Evolutionary conservation across 768 basidiomycete genomes (phyloP), one percentile per base, ranked within the genome.

Genomic region (Antrodiella citrinella): DNA sequence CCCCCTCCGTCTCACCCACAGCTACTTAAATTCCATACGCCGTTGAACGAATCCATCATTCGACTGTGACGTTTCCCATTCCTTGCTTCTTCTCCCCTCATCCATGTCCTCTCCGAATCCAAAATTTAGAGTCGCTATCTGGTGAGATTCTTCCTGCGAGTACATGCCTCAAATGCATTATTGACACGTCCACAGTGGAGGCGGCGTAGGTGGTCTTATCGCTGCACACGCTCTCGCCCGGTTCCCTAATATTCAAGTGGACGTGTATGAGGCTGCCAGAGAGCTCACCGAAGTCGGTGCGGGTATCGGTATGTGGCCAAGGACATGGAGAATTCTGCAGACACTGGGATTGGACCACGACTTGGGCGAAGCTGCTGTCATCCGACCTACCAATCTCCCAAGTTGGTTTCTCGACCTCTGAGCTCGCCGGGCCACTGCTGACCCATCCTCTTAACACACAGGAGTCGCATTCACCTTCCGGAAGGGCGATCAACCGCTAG

Each of bases 401-500:
- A 58, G 66, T 64, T 26, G 13, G 69, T 66, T 11, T 25, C 4
- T 47, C 12, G 24, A 9, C 22, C 10, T 44, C n/a, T 19, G 40
- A 18, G 3, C 53, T 30, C 13, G 15, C 13, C 38, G 35, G n/a
- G n/a, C n/a, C n/a, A n/a, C n/a, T n/a, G n/a, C 18, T 42, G 35
- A 25, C 2, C 25, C 5, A 20, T 59, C 43, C 41, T 3, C 20
- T n/a, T n/a, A n/a, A n/a, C n/a, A n/a, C n/a, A 1, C 47, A 86
- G 84, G 76, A 10, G 63, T 72, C 0, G 57, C 74, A 4, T 75
- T 86, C 51, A 67, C 66, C 43, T 79, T 78, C 54, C 73, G 85
- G 45, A 83, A 81, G 62, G 77, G 80, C 51, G 82, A 86, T 58
- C 74, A 78, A 54, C 58, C 69, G 1, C 62, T 73, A 35, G 83